phyloP scores from a whole-genome alignment of 495 filamentous ascomycete genomes.

The Penicillium psychrofluorescens region DNA sequence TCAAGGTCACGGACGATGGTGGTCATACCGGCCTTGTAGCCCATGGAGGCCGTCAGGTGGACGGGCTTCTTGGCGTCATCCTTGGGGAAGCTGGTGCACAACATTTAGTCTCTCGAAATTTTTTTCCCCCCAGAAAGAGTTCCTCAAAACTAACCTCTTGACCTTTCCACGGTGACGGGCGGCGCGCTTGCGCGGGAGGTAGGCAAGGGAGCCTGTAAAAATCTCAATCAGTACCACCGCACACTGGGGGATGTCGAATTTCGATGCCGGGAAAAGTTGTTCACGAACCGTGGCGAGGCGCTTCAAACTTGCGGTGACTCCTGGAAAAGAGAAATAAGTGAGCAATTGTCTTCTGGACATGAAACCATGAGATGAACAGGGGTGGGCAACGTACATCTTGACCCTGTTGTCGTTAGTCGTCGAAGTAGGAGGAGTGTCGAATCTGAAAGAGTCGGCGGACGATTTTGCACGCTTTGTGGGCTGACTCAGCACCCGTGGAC shows the following conservation, averaged over 20 bases:
- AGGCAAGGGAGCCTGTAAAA: slow-evolving; percentile 70
- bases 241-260: slow-evolving; percentile 21
- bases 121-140: slow-evolving; percentile 1
- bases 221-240: slow-evolving; percentile 27
- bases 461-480: slow-evolving; percentile 46
- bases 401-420: slow-evolving; percentile 49
- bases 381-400: slow-evolving; percentile 39
- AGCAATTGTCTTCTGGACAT: slow-evolving; percentile 21
- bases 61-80: slow-evolving; percentile 99
- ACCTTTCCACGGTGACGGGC: slow-evolving; percentile 96
- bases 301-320: slow-evolving; percentile 81
- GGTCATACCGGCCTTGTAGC: slow-evolving; percentile 99
- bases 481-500: slow-evolving; percentile 31
- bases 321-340: slow-evolving; percentile 24
- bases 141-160: slow-evolving; percentile 66
- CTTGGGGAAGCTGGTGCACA: slow-evolving; percentile 83
- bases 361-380: not conserved
- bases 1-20: slow-evolving; percentile 99
- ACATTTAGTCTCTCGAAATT: slow-evolving; percentile 12
- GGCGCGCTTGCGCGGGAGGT: slow-evolving; percentile 94
- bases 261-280: slow-evolving; percentile 22
- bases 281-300: slow-evolving; percentile 83
- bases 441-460: slow-evolving; percentile 33
- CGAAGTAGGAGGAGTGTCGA: slow-evolving; percentile 38
- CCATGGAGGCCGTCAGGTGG: slow-evolving; percentile 96